Base-by-base conservation (phyloP, 345 rosid species). In the Eucalyptus guilfoylei region DNA sequence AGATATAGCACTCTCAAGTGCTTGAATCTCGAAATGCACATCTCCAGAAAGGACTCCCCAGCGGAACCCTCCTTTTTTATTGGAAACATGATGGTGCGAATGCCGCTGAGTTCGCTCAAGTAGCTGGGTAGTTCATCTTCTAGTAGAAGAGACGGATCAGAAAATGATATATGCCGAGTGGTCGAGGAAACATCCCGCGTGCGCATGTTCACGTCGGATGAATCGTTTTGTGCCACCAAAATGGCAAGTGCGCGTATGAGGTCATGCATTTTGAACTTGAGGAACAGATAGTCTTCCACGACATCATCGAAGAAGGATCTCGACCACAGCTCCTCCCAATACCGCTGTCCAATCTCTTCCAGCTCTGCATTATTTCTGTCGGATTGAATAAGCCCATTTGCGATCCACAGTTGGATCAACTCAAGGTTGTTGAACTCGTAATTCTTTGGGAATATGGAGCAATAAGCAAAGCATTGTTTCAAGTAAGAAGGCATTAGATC, bases 381-480 rank as follows among this genome's bases (percentile, higher is more conserved):
- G 14, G 90, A 9, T 81, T 87, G 88, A 67, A 89, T 87, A 80
- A 89, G 89, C 21, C 90, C 90, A 14, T 80, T 87, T 37, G 89
- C 83, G 15, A 89, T 87, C 90, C 90, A 93, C 13, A 89, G 88
- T 6, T 32, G 89, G 67, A 91, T 89, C 17, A 93, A 34, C 54
- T 50, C 64, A 3, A 90, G 86, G 28, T 86, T 90, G n/a, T 85
- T 32, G 15, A 92, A 90, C 32, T 34, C 67, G 21, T 86, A 87
- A 50, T 88, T 92, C 88, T 90, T 93, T 0, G 94, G 94, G 52
- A 91, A 91, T 76, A 92, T 89, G 8, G 92, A 88, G 87, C 95
- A 92, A 32, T 90, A 90, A 28, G 94, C 93, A 55, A 92, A 92
- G 87, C 94, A 92, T 85, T 88, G 90, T 86, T 92, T 93, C 87